Evolutionary conservation across 345 rosid genomes (phyloP), one percentile per base, ranked within the genome.

Genomic region (Populus davidiana): DNA sequence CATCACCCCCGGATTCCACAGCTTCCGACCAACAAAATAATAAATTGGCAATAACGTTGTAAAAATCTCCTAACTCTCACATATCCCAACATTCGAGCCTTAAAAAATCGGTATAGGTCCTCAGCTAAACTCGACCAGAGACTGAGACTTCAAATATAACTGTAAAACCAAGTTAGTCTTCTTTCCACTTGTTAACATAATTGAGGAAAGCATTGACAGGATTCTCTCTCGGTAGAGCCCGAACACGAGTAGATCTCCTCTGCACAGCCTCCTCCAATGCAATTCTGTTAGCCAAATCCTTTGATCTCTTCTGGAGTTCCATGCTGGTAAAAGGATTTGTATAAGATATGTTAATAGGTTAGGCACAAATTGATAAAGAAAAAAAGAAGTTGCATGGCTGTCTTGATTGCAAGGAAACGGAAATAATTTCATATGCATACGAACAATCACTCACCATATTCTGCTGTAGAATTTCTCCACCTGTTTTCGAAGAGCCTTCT

Each of bases 181-280:
- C 97, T 87, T 90, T 93, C 98, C 95, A 92, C 90, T 87, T 91
- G 91, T 96, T 96, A 70, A 88, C 92, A 52, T 96, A 96, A 84
- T 89, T 87, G 61, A 88, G 86, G 86, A 87, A 93, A 79, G 94
- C 88, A 81, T 83, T 88, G 10, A 92, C 94, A 76, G 94, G 91
- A 76, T 88, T 96, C 80, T 92, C 92, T 79, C 91, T 88, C 13
- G 93, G 92, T 17, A 94, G 89, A 61, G 97, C 98, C 39, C 93
- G 86, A 33, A 96, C 98, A 54, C 98, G 97, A 33, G 90, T 89
- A 10, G 98, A 96, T 82, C 98, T 89, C 70, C 99, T 86, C 38
- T 91, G 86, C 82, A 90, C 94, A 76, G 93, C 91, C 86, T 96
- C 97, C 77, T 93, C 98, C 84, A 79, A 35, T 63, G 90, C 91